phyloP scores from a whole-genome alignment of 129 eudicot species.

The Arctium lappa region DNA sequence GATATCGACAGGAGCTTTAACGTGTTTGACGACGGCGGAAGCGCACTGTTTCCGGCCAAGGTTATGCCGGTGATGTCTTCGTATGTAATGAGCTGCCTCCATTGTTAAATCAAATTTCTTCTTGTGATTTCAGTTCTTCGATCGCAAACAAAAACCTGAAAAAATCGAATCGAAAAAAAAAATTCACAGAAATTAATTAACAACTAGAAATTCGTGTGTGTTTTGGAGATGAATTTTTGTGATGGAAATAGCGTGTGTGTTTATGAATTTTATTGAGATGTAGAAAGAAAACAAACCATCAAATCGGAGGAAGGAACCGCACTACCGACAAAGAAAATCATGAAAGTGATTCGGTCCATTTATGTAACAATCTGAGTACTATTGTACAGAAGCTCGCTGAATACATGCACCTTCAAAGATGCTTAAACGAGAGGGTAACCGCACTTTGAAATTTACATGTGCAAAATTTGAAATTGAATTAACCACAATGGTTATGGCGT shows the following conservation, averaged over 20 bases:
- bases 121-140: not conserved
- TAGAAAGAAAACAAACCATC: not conserved
- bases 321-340: conserved; percentile 14
- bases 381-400: no score
- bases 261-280: not conserved
- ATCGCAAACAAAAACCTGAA: not conserved
- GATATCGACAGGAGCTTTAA: conserved; percentile 69
- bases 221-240: conserved; percentile 5
- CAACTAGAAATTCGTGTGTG: not conserved
- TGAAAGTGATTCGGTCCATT: not conserved
- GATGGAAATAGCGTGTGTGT: not conserved
- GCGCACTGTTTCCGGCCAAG: conserved; percentile 49
- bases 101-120: conserved; percentile 1
- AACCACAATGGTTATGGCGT: no score
- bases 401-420: not conserved
- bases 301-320: conserved; percentile 4
- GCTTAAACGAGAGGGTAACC: not conserved
- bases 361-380: not conserved
- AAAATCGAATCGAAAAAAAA: not conserved
- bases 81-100: conserved; percentile 37
- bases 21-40: conserved; percentile 55
- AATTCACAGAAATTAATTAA: not conserved
- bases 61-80: conserved; percentile 44
- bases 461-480: not conserved
- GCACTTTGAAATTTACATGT: not conserved